Evolutionary conservation across 1,139 yeast genomes (phyloP).

Genomic region (Hemisphaericaspora xylofermentans): DNA sequence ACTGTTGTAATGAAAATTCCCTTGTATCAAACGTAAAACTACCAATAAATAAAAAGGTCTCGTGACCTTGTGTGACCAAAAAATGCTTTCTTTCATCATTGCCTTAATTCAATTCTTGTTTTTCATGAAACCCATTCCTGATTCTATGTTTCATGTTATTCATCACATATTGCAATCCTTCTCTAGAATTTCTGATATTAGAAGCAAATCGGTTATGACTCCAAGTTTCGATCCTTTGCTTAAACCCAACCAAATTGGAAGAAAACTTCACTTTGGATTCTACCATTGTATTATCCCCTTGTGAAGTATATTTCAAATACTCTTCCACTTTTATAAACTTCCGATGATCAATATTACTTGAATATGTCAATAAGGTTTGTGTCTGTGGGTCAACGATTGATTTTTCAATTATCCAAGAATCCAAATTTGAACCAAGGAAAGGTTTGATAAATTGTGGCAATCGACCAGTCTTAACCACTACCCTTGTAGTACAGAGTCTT

Average conservation of each 20-base stretch:
- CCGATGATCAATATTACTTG: slow-evolving; percentile 85
- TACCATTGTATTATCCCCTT: slow-evolving; percentile 24
- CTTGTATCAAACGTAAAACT: too few relatives aligned
- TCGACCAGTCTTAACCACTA: slow-evolving; percentile 77
- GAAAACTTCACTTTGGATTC: slow-evolving; percentile 64
- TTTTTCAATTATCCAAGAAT: slow-evolving; percentile 83
- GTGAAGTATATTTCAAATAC: slow-evolving; percentile 46
- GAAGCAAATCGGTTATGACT: slow-evolving; percentile 68
- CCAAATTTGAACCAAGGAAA: slow-evolving; percentile 67
- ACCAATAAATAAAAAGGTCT: too few relatives aligned
- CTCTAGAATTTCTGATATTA: slow-evolving; percentile 63
- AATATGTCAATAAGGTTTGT: slow-evolving; percentile 63
- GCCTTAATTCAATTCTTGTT: not conserved
- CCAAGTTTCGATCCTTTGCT: slow-evolving; percentile 80
- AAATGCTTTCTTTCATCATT: not conserved
- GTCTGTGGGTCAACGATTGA: slow-evolving; percentile 67
- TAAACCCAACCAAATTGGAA: slow-evolving; percentile 69
- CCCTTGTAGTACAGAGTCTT: slow-evolving; percentile 66
- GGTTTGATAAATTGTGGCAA: slow-evolving; percentile 81
- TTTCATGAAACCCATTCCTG: slow-evolving; percentile 3
- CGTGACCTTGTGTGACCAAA: too few relatives aligned
- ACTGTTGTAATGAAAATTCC: not conserved
- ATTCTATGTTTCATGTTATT: slow-evolving; percentile 35
- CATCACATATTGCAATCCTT: slow-evolving; percentile 81
- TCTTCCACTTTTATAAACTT: slow-evolving; percentile 81